Evolutionary conservation across 805 yeast genomes (phyloP).

Genomic region (Candida chilensis): DNA sequence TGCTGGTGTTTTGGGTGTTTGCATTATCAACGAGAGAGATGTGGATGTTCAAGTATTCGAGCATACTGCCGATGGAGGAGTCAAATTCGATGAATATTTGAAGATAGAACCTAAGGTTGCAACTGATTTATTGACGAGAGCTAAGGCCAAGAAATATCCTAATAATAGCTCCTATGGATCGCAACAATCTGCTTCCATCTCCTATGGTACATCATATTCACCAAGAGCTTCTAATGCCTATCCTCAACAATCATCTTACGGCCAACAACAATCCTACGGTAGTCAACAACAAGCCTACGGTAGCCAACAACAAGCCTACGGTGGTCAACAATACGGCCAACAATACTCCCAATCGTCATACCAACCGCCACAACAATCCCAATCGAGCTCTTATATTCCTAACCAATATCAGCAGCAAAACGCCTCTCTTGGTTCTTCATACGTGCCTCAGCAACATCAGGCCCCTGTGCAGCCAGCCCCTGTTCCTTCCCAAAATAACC

Average conservation of each 20-base stretch:
- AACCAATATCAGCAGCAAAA: background rate
- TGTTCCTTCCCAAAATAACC: background rate
- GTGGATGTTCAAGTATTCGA: slow-evolving; percentile 72
- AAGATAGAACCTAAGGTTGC: slow-evolving; percentile 62
- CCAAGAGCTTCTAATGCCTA: slow-evolving; percentile 5
- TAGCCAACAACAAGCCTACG: background rate
- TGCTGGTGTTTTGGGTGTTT: slow-evolving; percentile 66
- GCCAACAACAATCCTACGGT: background rate
- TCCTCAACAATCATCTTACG: slow-evolving; percentile 5
- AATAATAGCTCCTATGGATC: slow-evolving; percentile 2
- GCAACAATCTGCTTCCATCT: slow-evolving; percentile 1
- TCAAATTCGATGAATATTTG: slow-evolving; percentile 77
- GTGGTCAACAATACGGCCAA: slow-evolving; percentile 4
- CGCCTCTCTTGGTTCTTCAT: background rate
- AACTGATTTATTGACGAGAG: slow-evolving; percentile 42
- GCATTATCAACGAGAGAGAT: slow-evolving; percentile 47
- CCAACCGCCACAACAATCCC: slow-evolving; percentile 5
- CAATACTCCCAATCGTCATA: background rate
- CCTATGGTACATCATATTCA: slow-evolving; percentile 3
- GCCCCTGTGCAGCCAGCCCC: background rate
- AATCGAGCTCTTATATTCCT: too few relatives aligned
- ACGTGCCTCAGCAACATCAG: background rate
- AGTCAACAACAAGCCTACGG: background rate
- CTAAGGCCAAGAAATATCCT: slow-evolving; percentile 10
- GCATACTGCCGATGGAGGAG: slow-evolving; percentile 57